Percentiles rank a stretch among this genome's conserved stretches.
Conservation (phyloP, 345 rosid species). For the Toxicodendron radicans region DNA sequence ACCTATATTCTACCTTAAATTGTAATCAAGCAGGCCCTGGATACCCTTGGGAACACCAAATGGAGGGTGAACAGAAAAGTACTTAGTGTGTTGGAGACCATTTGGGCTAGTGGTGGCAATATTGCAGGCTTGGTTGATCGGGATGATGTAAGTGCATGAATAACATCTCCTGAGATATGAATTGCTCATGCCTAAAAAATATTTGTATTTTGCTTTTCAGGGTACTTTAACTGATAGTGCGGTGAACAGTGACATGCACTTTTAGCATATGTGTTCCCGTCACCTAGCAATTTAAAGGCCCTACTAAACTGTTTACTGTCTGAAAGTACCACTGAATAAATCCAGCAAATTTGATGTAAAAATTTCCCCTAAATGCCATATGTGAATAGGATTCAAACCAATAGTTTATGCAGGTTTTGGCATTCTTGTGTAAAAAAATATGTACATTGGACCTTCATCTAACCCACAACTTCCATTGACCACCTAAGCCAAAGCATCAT, state of each 20-base stretch:
- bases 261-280: neutral
- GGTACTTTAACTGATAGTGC: neutral
- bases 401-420: neutral
- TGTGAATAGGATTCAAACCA: neutral
- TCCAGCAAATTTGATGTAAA: neutral
- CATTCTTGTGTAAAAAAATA: neutral
- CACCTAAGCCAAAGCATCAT: neutral
- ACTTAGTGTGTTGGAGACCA: conserved; percentile 71
- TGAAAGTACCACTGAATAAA: conserved; percentile 3
- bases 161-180: neutral
- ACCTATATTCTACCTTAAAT: neutral
- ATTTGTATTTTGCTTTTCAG: conserved; percentile 3
- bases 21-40: conserved; percentile 64
- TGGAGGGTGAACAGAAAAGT: conserved; percentile 88
- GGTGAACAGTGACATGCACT: neutral
- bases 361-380: neutral
- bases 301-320: neutral
- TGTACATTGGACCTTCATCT: neutral
- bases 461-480: too few species aligned
- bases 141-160: conserved; percentile 66
- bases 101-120: conserved; percentile 91
- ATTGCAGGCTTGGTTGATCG: conserved; percentile 87
- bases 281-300: conserved; percentile 1
- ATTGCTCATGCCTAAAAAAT: conserved; percentile 10
- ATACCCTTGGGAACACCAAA: conserved; percentile 92